Base-by-base conservation (phyloP, 345 rosid genomes). In the Noccaea caerulescens region DNA sequence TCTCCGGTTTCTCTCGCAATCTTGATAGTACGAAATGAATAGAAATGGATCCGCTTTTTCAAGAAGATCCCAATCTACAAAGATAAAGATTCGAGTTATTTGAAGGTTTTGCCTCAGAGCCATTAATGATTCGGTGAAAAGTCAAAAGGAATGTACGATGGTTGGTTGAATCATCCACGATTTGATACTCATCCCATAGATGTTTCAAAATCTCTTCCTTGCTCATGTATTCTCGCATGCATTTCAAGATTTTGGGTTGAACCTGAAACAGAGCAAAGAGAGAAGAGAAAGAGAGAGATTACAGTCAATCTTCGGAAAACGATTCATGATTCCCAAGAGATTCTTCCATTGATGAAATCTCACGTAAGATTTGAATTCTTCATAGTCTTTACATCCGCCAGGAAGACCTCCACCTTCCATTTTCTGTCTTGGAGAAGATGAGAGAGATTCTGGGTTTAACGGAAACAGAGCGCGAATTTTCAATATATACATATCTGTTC, bases 61-160 rank as follows among this genome's bases (percentile, higher is more conserved):
- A 51, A 53, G 37, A 30, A 8, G 4, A 53, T 53, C 37, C 58
- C 58, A 53, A 12, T 6, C 58, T 53, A 53, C 18, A 30, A 30
- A 6, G 18, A 49, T 10, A 8, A 18, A 14, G n/a, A 53, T 53
- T 12, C 37, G 4, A 52, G 12, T 30, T 3, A 12, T 16, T 0
- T 27, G 10, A 53, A 53, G 16, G 37, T 53, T 53, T 53, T 53
- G 37, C 18, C 58, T 30, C 58, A 30, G 7, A 51, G 33, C 57
- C 58, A 30, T 30, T 27, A 27, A 53, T 53, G 38, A 14, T 53
- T n/a, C n/a, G n/a, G n/a, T n/a, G n/a, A n/a, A 10, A 9, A 7
- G 9, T 30, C 9, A 27, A 52, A 52, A 25, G 37, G 7, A 53
- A 12, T 53, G 4, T 27, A 53, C 58, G 2, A 0, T 8, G 3